Evolutionary conservation across 495 filamentous ascomycete genomes (phyloP).

Genomic region (Copromyces sp.): DNA sequence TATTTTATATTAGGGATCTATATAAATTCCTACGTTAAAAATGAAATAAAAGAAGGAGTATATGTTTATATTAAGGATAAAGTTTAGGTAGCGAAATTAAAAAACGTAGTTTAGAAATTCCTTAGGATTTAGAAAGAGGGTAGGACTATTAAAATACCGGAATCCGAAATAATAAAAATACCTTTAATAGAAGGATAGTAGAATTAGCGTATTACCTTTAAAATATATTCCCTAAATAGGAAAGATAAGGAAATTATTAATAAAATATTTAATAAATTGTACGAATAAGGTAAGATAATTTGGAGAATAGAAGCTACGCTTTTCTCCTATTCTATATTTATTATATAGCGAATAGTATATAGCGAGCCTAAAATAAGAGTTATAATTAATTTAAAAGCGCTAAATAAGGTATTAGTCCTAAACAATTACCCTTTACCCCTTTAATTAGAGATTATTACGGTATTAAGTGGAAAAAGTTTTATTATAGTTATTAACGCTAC

Average conservation of each 20-base stretch:
- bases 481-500: neutral
- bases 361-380: neutral
- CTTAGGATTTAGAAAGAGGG: neutral
- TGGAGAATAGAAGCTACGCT: neutral
- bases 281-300: neutral
- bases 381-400: neutral
- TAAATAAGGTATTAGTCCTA: neutral
- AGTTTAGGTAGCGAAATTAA: neutral
- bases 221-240: neutral
- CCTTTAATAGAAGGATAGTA: neutral
- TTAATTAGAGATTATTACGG: neutral
- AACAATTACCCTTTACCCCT: neutral
- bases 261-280: neutral
- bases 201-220: neutral
- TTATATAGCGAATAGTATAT: neutral
- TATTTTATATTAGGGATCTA: too few relatives aligned
- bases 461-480: neutral
- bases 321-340: neutral
- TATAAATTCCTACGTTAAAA: too few relatives aligned
- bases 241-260: neutral
- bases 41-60: too few relatives aligned
- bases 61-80: neutral
- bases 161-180: neutral
- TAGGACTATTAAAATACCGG: too few relatives aligned
- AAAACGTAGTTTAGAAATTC: too few relatives aligned